A percentile compares a stretch with the other conserved stretches of the same genome.
These are phyloP conservation scores for Prunus mira DNA, from an alignment of 306 rosid species.

Conservation along the genomic window DNA sequence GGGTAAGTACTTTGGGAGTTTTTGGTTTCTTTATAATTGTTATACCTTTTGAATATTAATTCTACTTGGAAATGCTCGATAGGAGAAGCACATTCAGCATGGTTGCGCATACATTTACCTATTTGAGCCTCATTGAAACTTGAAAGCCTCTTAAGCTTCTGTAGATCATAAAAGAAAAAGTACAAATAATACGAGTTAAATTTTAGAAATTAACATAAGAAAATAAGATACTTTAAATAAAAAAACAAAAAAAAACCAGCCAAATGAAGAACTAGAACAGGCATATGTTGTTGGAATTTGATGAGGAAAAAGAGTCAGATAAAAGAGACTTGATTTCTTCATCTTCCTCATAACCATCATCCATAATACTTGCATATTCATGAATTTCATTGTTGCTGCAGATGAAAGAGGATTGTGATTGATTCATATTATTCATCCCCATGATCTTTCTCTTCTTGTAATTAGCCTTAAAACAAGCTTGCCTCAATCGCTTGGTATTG, in stretches of 20 bases:
- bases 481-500: constrained; percentile 70
- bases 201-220: background rate
- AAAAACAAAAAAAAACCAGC: background rate
- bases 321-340: constrained; percentile 33
- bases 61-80: too few species aligned
- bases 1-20: too few species aligned
- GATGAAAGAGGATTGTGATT: background rate
- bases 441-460: constrained; percentile 75
- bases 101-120: too few species aligned
- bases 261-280: background rate
- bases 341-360: constrained; percentile 18
- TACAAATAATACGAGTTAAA: too few species aligned
- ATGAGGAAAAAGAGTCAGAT: constrained; percentile 30
- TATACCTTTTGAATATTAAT: too few species aligned
- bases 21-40: too few species aligned
- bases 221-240: background rate
- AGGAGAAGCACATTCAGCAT: too few species aligned
- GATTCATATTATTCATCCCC: background rate
- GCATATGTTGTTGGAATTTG: background rate
- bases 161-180: too few species aligned
- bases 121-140: too few species aligned
- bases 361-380: background rate
- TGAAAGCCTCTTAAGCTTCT: too few species aligned
- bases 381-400: background rate
- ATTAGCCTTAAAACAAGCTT: constrained; percentile 85